phyloP scores from a whole-genome alignment of 1,284 basidiomycete species.

The Puccinia hordei region DNA sequence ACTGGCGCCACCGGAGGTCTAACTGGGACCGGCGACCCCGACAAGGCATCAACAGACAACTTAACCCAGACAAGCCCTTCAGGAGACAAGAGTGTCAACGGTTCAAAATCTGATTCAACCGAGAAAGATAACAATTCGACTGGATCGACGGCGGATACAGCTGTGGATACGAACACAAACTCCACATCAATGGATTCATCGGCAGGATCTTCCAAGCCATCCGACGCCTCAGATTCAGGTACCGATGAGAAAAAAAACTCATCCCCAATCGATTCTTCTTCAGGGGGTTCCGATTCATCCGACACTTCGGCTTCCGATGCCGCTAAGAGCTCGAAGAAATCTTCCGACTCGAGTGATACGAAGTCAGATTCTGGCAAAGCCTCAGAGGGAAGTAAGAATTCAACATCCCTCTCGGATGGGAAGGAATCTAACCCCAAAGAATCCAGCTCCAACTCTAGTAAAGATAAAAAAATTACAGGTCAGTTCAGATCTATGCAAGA shows the following conservation, averaged over 20 bases:
- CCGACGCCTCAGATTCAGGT: conserved; percentile 30
- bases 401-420: conserved; percentile 19
- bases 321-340: background rate
- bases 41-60: background rate
- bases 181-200: conserved; percentile 10
- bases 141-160: background rate
- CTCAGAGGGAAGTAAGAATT: conserved; percentile 3
- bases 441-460: background rate
- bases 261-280: conserved; percentile 14
- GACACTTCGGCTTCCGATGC: conserved; percentile 13
- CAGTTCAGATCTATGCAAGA: background rate
- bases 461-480: conserved; percentile 13
- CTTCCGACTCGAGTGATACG: conserved; percentile 5
- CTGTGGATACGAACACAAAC: conserved; percentile 27
- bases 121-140: conserved; percentile 9
- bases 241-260: conserved; percentile 11
- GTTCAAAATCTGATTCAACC: conserved; percentile 14
- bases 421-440: conserved; percentile 10
- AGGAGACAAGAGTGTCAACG: conserved; percentile 17
- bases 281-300: conserved; percentile 20
- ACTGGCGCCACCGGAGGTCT: conserved; percentile 47
- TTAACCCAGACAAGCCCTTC: background rate
- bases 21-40: conserved; percentile 19
- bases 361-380: conserved; percentile 21
- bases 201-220: conserved; percentile 7